Conservation (phyloP, 148 eudicot genomes). For the Pouteria glomerata region DNA sequence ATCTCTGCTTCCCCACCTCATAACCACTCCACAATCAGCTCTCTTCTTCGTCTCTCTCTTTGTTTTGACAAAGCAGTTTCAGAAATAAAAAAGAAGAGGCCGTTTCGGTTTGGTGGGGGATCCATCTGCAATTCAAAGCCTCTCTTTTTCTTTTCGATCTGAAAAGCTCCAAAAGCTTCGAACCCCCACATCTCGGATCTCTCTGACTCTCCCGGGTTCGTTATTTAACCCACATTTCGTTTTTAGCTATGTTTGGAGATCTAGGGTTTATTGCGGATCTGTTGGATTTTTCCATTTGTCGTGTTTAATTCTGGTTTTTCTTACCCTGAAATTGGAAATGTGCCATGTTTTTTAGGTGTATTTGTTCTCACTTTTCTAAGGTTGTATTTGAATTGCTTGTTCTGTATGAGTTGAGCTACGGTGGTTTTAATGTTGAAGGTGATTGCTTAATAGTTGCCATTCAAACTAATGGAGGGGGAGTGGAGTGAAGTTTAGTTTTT, state of each 20-base stretch:
- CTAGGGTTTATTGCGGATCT: slow-evolving; percentile 7
- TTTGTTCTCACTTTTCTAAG: too few relatives aligned
- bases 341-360: background rate
- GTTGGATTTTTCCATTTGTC: background rate
- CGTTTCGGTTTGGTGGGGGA: background rate
- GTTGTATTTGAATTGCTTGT: too few relatives aligned
- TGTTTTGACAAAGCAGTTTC: background rate
- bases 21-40: background rate
- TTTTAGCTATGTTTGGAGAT: background rate
- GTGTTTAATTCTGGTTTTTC: background rate
- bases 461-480: too few relatives aligned
- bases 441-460: too few relatives aligned
- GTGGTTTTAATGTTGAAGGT: background rate
- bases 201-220: background rate
- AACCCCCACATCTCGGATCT: background rate
- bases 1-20: too few relatives aligned
- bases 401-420: background rate
- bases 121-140: background rate
- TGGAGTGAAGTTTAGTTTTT: too few relatives aligned
- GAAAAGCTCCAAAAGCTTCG: background rate
- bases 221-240: background rate
- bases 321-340: background rate
- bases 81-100: too few relatives aligned
- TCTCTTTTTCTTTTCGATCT: background rate
- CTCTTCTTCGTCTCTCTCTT: background rate